Conservation (phyloP, 148 eudicot species). For the Oxyria digyna region DNA sequence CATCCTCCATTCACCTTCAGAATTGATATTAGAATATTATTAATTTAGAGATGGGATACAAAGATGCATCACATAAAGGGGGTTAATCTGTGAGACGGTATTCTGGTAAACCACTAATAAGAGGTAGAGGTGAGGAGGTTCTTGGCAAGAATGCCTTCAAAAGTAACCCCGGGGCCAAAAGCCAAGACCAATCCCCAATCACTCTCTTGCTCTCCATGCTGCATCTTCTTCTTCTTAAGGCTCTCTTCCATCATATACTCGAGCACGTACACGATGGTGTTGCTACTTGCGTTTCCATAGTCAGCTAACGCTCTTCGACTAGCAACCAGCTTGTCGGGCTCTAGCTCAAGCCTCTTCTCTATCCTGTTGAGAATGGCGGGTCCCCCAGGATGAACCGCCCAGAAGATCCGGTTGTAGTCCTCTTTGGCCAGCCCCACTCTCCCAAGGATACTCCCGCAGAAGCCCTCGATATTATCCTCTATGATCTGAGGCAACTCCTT, state of each 20-base stretch:
- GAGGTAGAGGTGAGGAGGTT: constrained; percentile 40
- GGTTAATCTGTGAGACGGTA: too few relatives aligned
- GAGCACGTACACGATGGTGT: constrained; percentile 89
- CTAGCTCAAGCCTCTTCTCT: constrained; percentile 59
- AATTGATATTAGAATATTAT: too few relatives aligned
- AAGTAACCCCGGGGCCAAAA: constrained; percentile 88
- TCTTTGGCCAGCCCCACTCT: constrained; percentile 20
- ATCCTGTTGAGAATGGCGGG: constrained; percentile 80
- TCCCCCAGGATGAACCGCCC: constrained; percentile 99
- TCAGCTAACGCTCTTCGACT: constrained; percentile 78
- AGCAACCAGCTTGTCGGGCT: constrained; percentile 52
- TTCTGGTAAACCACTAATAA: too few relatives aligned
- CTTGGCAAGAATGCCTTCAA: constrained; percentile 89
- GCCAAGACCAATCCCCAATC: constrained; percentile 96
- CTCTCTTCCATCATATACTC: constrained; percentile 74
- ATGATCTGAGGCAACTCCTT: constrained; percentile 80
- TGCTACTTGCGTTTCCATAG: constrained; percentile 90
- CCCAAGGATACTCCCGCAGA: constrained; percentile 48
- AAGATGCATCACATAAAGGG: too few relatives aligned
- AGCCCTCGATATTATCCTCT: constrained; percentile 66
- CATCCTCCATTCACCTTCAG: too few relatives aligned
- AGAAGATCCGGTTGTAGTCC: constrained; percentile 63
- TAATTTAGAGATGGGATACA: too few relatives aligned
- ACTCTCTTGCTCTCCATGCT: constrained; percentile 3
- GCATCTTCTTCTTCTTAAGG: constrained; percentile 22